phyloP scores from a whole-genome alignment of 2,329 filamentous ascomycete species.

The Diaporthe vaccinii region DNA sequence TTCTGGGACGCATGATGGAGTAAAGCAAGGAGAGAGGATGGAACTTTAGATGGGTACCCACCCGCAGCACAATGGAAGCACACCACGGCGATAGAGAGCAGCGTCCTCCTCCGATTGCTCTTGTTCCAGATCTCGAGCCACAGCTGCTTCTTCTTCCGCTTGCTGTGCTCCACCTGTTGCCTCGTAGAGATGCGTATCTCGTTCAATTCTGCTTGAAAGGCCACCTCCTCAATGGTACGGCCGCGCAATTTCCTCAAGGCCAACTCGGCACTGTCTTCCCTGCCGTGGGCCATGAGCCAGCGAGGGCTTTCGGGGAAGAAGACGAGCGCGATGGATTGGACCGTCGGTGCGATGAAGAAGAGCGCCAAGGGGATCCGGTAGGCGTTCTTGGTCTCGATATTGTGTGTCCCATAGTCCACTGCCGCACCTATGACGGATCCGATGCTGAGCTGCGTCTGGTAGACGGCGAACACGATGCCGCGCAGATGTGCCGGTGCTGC shows the following conservation, averaged over 20 bases:
- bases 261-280: constrained; percentile 48
- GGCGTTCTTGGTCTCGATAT: constrained; percentile 30
- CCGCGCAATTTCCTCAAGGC: constrained; percentile 47
- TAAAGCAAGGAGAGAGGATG: too few species aligned
- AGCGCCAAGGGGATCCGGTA: constrained; percentile 48
- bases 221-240: not conserved
- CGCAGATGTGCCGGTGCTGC: constrained; percentile 52
- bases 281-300: constrained; percentile 56
- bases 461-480: constrained; percentile 52
- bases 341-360: constrained; percentile 50
- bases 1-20: not conserved
- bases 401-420: constrained; percentile 49
- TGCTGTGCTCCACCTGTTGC: constrained; percentile 46
- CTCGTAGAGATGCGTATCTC: constrained; percentile 15
- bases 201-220: constrained; percentile 6
- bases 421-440: constrained; percentile 52
- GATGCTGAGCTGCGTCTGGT: constrained; percentile 49
- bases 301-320: constrained; percentile 56
- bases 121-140: constrained; percentile 52
- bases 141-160: constrained; percentile 46
- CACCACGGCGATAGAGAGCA: constrained; percentile 49
- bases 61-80: constrained; percentile 52
- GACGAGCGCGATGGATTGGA: constrained; percentile 50
- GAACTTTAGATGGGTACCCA: constrained; percentile 27
- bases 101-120: constrained; percentile 48